Percentiles rank a stretch among this genome's conserved stretches.
Evolutionary conservation across 1,284 basidiomycete genomes (phyloP).

Genomic region (Heterobasidion irregulare): DNA sequence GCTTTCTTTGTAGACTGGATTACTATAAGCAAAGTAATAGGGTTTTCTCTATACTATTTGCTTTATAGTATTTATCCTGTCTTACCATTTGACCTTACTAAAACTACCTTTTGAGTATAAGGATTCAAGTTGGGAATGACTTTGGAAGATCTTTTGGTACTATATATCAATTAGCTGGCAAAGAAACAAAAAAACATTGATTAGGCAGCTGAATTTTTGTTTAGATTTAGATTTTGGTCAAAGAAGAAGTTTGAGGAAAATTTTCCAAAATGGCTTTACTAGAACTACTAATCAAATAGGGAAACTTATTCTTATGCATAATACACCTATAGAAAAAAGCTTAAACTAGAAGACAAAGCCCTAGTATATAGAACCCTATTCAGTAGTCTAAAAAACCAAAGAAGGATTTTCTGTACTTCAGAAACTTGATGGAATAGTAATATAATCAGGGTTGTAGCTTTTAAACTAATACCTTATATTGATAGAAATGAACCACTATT

Average conservation of each 20-base stretch:
- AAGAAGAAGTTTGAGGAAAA: slow-evolving; percentile 10
- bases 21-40: slow-evolving; percentile 6
- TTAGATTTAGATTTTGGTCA: slow-evolving; percentile 8
- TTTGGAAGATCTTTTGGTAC: slow-evolving; percentile 8
- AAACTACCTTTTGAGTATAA: slow-evolving; percentile 6
- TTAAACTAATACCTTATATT: slow-evolving; percentile 3
- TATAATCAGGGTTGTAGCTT: background rate
- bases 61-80: slow-evolving; percentile 8
- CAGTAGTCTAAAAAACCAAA: slow-evolving; percentile 14
- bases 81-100: slow-evolving; percentile 6
- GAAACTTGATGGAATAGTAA: slow-evolving; percentile 7
- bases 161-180: slow-evolving; percentile 11
- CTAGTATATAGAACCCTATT: slow-evolving; percentile 20
- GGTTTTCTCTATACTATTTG: slow-evolving; percentile 6
- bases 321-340: slow-evolving; percentile 15
- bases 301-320: slow-evolving; percentile 19
- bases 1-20: slow-evolving; percentile 13
- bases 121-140: slow-evolving; percentile 6
- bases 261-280: background rate
- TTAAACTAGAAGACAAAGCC: slow-evolving; percentile 18
- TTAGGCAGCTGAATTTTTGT: slow-evolving; percentile 3
- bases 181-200: slow-evolving; percentile 10
- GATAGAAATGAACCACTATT: background rate
- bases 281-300: slow-evolving; percentile 12
- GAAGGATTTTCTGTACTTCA: slow-evolving; percentile 20